These are phyloP conservation scores for Mycena epipterygia DNA, from an alignment of 768 basidiomycete species.

Conservation along the genomic window DNA sequence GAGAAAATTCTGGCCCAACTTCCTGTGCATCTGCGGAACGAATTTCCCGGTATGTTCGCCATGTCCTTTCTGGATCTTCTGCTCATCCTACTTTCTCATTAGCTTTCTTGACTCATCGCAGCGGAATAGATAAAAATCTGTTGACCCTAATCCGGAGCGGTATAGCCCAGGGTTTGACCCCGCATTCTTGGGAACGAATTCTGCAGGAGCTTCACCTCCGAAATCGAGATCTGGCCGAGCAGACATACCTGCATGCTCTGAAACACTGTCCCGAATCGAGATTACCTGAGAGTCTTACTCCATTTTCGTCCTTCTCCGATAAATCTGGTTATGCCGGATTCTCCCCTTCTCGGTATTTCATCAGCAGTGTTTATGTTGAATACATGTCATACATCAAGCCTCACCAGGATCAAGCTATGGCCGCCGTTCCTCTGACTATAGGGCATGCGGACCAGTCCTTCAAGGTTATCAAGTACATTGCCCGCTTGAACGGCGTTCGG, in stretches of 20 bases:
- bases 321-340: conserved; percentile 4
- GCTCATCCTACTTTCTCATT: neutral
- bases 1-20: conserved; percentile 7
- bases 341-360: neutral
- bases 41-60: conserved; percentile 6
- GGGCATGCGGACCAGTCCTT: neutral
- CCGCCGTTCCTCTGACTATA: neutral
- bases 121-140: conserved; percentile 15
- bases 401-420: conserved; percentile 15
- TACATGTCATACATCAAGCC: conserved; percentile 10
- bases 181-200: conserved; percentile 9
- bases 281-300: neutral
- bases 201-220: conserved; percentile 1
- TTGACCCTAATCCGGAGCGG: neutral
- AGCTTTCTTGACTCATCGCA: conserved; percentile 22
- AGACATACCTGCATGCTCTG: neutral
- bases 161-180: neutral
- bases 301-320: conserved; percentile 3
- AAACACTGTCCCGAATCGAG: neutral
- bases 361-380: neutral
- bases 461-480: conserved; percentile 15
- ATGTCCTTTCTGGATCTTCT: neutral
- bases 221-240: conserved; percentile 7
- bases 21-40: neutral
- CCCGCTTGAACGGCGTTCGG: neutral